Base-by-base conservation (phyloP, 768 basidiomycete species). In the Lentinula raphanica region DNA sequence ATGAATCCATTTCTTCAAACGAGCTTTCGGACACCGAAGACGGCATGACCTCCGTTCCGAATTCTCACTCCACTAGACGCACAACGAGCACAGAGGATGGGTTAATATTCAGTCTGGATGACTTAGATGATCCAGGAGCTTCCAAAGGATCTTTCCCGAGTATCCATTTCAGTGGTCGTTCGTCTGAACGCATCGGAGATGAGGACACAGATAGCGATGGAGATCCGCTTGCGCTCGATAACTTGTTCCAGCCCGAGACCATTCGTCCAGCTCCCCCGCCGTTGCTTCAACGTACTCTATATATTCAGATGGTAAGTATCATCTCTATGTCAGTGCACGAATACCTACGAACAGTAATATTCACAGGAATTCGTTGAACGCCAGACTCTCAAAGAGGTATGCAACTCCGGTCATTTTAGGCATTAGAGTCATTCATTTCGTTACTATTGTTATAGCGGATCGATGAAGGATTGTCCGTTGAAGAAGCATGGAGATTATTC, bases 401-500 rank as follows among this genome's bases (percentile, higher is more conserved):
- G 68, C 64, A 19, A 21, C 28, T 4, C 46, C 65, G 19, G 21
- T 32, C 6, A 48, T 3, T 38, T n/a, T n/a, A n/a, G n/a, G n/a
- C n/a, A n/a, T n/a, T n/a, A n/a, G n/a, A n/a, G 8, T 40, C 13
- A n/a, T 48, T 19, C 2, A 28, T 44, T 23, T 9, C 54, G n/a
- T 64, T 21, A 23, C 2, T 19, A 28, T 49, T 12, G 19, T 44
- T 31, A n/a, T 50, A 88, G 86, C 77, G 88, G 44, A 83, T 94
- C 32, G 87, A 87, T 32, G 90, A 92, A 63, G 90, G 90, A 1
- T 72, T 98, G 6, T 76, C 81, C 0, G 92, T 94, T 70, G 86
- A 90, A 48, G 91, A 96, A 59, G 87, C 87, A 0, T 98, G 95
- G 95, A 75, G 89, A 21, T 72, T 97, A 13, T 93, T 98, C 68